A percentile compares a stretch with the other conserved stretches of the same genome.
phyloP scores from a whole-genome alignment of 768 basidiomycete species.

The Pleurotus sapidus region DNA sequence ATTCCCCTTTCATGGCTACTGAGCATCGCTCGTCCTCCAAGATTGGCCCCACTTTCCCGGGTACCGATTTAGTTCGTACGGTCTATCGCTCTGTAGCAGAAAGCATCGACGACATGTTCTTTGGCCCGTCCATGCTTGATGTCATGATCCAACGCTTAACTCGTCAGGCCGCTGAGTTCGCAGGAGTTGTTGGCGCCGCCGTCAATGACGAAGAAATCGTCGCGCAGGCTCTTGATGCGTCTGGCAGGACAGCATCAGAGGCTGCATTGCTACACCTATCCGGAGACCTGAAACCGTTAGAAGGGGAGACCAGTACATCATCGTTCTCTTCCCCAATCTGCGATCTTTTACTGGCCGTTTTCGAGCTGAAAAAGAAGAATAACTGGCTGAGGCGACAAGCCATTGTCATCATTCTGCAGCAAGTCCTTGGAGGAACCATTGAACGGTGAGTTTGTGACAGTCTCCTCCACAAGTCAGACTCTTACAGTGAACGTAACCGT shows the following conservation, averaged over 20 bases:
- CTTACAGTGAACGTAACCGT: too few relatives aligned
- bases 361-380: conserved; percentile 93
- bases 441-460: conserved; percentile 63
- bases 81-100: conserved; percentile 91
- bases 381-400: conserved; percentile 97
- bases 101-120: conserved; percentile 96
- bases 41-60: conserved; percentile 48
- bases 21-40: conserved; percentile 38
- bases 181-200: conserved; percentile 76
- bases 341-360: conserved; percentile 88
- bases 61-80: conserved; percentile 76
- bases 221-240: conserved; percentile 70
- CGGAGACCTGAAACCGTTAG: conserved; percentile 75
- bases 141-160: conserved; percentile 91
- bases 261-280: conserved; percentile 71
- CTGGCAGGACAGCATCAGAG: conserved; percentile 63
- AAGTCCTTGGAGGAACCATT: conserved; percentile 92
- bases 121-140: conserved; percentile 94
- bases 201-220: conserved; percentile 84
- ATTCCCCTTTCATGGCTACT: conserved; percentile 76
- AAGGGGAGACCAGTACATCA: conserved; percentile 86
- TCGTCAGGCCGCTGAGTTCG: conserved; percentile 85
- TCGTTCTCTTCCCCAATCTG: conserved; percentile 93
- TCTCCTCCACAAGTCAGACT: background rate
- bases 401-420: conserved; percentile 94